Base-by-base conservation (phyloP, 306 rosid genomes). In the Sesbania bispinosa region DNA sequence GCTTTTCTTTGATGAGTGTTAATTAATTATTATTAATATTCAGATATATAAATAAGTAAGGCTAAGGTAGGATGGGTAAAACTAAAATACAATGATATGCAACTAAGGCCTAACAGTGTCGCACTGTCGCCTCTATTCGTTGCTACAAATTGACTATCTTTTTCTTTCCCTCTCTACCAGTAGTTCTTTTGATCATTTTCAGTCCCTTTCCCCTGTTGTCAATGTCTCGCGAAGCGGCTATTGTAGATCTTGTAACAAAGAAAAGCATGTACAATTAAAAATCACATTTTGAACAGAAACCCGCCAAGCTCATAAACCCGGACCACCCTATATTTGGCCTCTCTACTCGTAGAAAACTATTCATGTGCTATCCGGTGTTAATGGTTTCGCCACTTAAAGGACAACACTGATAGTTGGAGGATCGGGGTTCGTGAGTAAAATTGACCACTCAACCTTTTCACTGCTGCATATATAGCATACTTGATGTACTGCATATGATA, bases 401-500 rank as follows among this genome's bases (percentile, higher is more conserved):
- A 23, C 70, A 60, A 47, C 60, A 72, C 48, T 59, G 38, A 45
- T 43, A 33, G 57, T 47, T 43, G 77, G 50, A 36, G 46, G 43
- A 70, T 72, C 5, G 60, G 38, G 61, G 27, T 47, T 33, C 0
- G 42, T 16, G 71, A 48, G 62, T 21, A 27, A 73, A 73, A 73
- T 73, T 47, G 71, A 61, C 62, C 21, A 36, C 63, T 73, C 51
- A 61, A 61, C 7, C 42, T 24, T 46, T 48, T 10, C 16, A 35
- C 32, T 59, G 36, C 14, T 71, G 18, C 32, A 53, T 3, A 10
- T 35, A 35, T 70, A 15, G 43, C 11, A 4, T 55, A 59, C 42
- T 52, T 52, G 35, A 68, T n/a, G n/a, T n/a, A n/a, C 53, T 24
- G 38, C 27, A 8, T 23, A 35, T 68, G 38, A 20, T 8, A 13